Base-by-base conservation (phyloP, 192 early-diverging fungal species). In the Backusella westeae region DNA sequence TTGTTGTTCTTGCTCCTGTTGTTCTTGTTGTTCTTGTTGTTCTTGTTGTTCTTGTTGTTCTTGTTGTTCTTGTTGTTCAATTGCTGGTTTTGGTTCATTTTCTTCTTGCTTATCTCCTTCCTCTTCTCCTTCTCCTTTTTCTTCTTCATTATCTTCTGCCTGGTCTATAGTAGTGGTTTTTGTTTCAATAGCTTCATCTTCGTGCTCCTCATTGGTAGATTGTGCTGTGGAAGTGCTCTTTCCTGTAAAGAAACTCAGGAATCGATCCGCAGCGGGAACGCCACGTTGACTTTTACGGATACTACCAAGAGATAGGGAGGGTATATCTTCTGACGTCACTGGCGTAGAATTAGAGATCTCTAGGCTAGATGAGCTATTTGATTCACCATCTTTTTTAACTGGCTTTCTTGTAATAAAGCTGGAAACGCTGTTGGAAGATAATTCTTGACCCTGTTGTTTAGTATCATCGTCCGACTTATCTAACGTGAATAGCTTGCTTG, bases 371-470 rank as follows among this genome's bases (percentile, higher is more conserved):
- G 21, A 23, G 41, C 12, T 0, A 5, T 2, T 68, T 0, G 23
- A 23, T 41, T 39, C 68, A 41, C 21, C n/a, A 38, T 69, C 68
- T 21, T 36, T 35, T 21, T 69, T 69, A 38, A 69, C 19, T 21
- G 68, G 68, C 19, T 69, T 69, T 69, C 68, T n/a, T 35, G 68
- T 69, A 14, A 69, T 69, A 69, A 69, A 69, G 21, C 68, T 69
- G 21, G 68, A n/a, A 12, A 26, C 21, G 3, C 8, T 69, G 19
- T 0, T 69, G 10, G 36, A 41, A 39, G 68, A 36, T 21, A 23
- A 26, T 41, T 38, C 35, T 14, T n/a, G 36, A 12, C 41, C 68
- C 14, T 39, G 21, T 12, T 35, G 67, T 26, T 36, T 69, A 26
- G 7, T 12, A 10, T 35, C 35, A 21, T 21, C n/a, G 39, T 35